Evolutionary conservation across 495 filamentous ascomycete genomes (phyloP), one percentile per base, ranked within the genome.

Genomic region (Lineolata rhizophorae): DNA sequence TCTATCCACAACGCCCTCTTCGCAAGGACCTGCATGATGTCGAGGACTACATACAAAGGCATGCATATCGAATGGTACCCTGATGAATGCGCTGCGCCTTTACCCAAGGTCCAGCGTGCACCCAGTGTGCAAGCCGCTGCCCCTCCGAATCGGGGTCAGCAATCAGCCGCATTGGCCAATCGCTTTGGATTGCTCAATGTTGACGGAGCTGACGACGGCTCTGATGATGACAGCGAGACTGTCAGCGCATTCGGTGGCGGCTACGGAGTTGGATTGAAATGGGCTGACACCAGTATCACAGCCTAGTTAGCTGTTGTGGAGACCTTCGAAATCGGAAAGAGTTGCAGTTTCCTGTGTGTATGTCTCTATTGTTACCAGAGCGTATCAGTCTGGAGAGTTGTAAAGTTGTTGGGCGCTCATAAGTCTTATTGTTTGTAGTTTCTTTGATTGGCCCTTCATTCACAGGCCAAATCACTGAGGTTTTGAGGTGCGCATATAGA

Each of bases 1-100:
- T 82, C 77, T 1, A 64, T 91, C 4, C 66, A 76, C 49, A 73
- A 74, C 38, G 73, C 77, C 0, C 58, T 78, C 14, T 77, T 73
- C 45, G 76, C 79, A 9, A 60, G 67, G 9, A 74, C 66, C 4
- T 87, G 78, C 51, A 73, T 90, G 69, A 70, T 75, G 64, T 81
- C 74, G 38, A 60, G 78, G 11, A 45, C 52, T 44, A 62, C 51
- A n/a, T 90, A 90, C 55, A 79, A 78, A 43, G 67, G 69, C 18
- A 67, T 62, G 40, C 69, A 61, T 35, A 71, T 91, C 42, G 65
- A 70, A 14, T 87, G 70, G 58, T 72, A 64, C 37, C 53, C 55
- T 0, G 81, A 91, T 39, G 76, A 85, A 32, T 91, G 81, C 43
- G 65, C 66, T 16, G 62, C 65, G 35, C 61, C 75, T 13, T 49